These are phyloP conservation scores for Malus hybrid DNA, from an alignment of 331 rosid species.

Conservation along the genomic window DNA sequence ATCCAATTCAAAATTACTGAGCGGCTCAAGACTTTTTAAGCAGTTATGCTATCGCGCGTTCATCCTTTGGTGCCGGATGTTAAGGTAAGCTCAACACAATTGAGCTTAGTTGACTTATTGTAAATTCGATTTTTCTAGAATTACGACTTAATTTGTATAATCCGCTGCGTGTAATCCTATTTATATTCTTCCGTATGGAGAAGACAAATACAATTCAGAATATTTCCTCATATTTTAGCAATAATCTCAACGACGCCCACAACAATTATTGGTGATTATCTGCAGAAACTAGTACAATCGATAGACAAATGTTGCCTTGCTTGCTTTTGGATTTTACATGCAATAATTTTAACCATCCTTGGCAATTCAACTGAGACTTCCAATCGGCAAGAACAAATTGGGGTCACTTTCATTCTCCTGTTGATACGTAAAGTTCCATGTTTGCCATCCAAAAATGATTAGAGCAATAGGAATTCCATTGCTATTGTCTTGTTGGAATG, in stretches of 20 bases:
- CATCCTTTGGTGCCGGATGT: neutral
- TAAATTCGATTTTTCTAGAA: no score
- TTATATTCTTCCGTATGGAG: neutral
- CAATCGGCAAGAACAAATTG: neutral
- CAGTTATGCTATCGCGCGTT: neutral
- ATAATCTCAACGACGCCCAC: neutral
- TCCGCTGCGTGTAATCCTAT: neutral
- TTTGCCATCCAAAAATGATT: constrained; percentile 2
- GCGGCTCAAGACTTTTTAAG: no score
- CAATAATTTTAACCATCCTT: neutral
- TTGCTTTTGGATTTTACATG: neutral
- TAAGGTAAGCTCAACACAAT: neutral
- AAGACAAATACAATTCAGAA: neutral
- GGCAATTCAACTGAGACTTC: constrained; percentile 2
- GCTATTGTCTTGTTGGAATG: neutral
- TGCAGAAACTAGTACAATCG: neutral
- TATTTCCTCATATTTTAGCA: neutral
- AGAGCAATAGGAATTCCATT: constrained; percentile 3
- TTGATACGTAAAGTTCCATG: constrained; percentile 5
- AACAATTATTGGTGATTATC: neutral
- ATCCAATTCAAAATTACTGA: neutral
- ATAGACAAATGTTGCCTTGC: neutral
- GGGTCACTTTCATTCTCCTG: constrained; percentile 11
- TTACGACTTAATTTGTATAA: neutral
- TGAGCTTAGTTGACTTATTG: neutral